Percentiles rank a stretch among this genome's conserved stretches.
phyloP scores from a whole-genome alignment of 2,329 filamentous ascomycete species.

The Botryotinia globosa region DNA sequence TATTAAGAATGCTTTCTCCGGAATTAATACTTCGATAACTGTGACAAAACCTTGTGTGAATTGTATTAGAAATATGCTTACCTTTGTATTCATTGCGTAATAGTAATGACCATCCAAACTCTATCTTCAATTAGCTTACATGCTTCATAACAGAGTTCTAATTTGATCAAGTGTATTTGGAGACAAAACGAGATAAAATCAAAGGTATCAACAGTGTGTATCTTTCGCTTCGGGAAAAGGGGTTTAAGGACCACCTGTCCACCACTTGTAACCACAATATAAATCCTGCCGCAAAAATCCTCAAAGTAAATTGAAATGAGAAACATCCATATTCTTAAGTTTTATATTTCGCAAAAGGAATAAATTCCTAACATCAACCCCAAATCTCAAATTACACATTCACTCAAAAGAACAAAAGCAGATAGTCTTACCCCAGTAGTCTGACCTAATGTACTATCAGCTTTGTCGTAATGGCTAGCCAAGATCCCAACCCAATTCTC shows the following conservation, averaged over 20 bases:
- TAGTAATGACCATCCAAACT: background rate
- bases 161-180: background rate
- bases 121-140: background rate
- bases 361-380: fast-evolving
- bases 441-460: background rate
- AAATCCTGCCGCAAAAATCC: background rate
- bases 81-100: background rate
- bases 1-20: background rate
- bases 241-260: background rate
- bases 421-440: background rate
- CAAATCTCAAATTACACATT: background rate
- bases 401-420: background rate
- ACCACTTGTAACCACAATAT: background rate
- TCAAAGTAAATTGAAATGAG: background rate
- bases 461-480: too few species aligned
- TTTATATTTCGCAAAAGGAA: too few species aligned
- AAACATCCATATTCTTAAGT: background rate
- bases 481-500: background rate
- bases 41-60: background rate
- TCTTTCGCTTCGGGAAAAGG: background rate
- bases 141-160: background rate
- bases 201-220: background rate
- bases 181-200: background rate
- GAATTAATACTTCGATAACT: background rate
- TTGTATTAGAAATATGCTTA: background rate